phyloP scores from a whole-genome alignment of 257 asterid species.

The Parsonsia alboflavescens region DNA sequence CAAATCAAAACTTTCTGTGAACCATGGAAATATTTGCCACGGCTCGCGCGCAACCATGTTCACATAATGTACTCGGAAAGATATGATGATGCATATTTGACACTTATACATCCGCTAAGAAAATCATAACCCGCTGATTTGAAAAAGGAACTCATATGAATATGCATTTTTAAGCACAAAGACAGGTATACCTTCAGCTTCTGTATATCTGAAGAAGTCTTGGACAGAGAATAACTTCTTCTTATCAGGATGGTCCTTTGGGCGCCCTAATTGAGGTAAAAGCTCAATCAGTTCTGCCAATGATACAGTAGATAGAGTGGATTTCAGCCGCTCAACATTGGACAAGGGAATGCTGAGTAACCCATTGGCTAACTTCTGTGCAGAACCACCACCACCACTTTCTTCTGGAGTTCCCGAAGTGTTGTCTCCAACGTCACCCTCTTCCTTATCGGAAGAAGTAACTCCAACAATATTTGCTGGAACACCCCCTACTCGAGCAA shows the following conservation, averaged over 20 bases:
- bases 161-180: not conserved
- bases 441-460: slow-evolving; percentile 54
- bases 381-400: slow-evolving; percentile 42
- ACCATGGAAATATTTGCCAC: not conserved
- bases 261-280: slow-evolving; percentile 75
- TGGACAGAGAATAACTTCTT: slow-evolving; percentile 90
- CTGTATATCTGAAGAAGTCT: slow-evolving; percentile 96
- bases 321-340: slow-evolving; percentile 86
- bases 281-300: slow-evolving; percentile 84
- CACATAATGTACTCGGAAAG: not conserved
- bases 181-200: slow-evolving; percentile 77
- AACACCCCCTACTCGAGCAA: slow-evolving; percentile 94
- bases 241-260: slow-evolving; percentile 94
- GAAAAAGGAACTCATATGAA: not conserved
- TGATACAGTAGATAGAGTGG: slow-evolving; percentile 80
- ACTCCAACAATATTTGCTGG: slow-evolving; percentile 78
- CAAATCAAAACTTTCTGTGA: not conserved
- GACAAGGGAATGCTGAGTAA: slow-evolving; percentile 87
- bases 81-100: not conserved
- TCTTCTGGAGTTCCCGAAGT: slow-evolving; percentile 51
- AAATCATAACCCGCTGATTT: not conserved
- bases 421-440: slow-evolving; percentile 42
- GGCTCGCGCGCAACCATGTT: not conserved
- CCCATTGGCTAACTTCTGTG: slow-evolving; percentile 61
- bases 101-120: not conserved